These are phyloP conservation scores for Quercus parvula DNA, from an alignment of 306 rosid genomes.

Conservation along the genomic window DNA sequence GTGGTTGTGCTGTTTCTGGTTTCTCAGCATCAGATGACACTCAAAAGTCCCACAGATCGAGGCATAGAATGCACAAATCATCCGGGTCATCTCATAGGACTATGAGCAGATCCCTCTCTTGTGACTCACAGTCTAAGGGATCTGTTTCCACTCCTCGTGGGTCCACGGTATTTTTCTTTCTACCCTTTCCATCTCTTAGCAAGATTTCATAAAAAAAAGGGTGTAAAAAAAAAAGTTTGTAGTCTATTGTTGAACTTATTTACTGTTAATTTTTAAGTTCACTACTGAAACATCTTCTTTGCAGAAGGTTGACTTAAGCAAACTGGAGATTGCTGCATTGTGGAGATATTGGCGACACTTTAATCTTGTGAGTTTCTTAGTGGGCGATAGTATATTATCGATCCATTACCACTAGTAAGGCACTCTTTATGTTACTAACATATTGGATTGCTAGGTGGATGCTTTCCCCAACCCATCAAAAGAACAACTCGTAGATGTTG, in stretches of 20 bases:
- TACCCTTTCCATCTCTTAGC: background rate
- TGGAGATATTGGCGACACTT: conserved; percentile 99
- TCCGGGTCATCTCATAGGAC: conserved; percentile 87
- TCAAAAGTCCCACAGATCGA: conserved; percentile 83
- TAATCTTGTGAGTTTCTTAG: conserved; percentile 66
- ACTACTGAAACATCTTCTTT: conserved; percentile 1
- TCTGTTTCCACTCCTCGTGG: conserved; percentile 76
- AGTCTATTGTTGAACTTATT: background rate
- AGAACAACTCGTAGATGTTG: conserved; percentile 88
- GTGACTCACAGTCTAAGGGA: conserved; percentile 87
- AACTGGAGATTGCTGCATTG: conserved; percentile 90
- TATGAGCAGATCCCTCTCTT: conserved; percentile 83
- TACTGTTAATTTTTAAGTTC: background rate
- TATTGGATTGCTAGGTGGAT: conserved; percentile 56
- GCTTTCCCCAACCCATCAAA: conserved; percentile 89
- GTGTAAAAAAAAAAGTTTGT: background rate
- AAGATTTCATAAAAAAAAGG: background rate
- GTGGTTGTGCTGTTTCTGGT: conserved; percentile 30
- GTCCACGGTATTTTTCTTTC: conserved; percentile 56
- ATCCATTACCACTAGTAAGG: background rate
- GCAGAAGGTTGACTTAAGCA: conserved; percentile 89
- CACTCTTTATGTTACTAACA: conserved; percentile 9
- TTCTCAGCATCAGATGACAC: conserved; percentile 86
- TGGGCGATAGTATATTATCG: background rate
- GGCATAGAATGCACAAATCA: conserved; percentile 83